A percentile compares a stretch with the other conserved stretches of the same genome.
Conservation (phyloP, 2,329 filamentous ascomycete genomes). For the Botrytis sinoallii region DNA sequence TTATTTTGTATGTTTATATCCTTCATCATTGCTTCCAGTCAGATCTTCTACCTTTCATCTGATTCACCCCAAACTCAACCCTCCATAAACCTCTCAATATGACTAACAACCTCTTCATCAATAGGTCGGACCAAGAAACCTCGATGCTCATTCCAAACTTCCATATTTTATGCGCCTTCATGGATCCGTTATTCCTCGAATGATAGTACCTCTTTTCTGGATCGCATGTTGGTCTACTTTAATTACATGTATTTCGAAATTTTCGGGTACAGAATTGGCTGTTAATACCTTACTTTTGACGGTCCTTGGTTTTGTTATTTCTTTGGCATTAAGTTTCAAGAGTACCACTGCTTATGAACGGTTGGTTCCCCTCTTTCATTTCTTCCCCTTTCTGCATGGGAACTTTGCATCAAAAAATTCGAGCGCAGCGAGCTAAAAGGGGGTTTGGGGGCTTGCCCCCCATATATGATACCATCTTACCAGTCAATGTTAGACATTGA, state of each 20-base stretch:
- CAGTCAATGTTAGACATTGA: background rate
- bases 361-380: constrained; percentile 14
- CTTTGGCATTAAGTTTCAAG: constrained; percentile 73
- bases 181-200: constrained; percentile 70
- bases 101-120: background rate
- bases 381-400: background rate
- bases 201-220: constrained; percentile 66
- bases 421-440: background rate
- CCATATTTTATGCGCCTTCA: constrained; percentile 73
- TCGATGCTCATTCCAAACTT: constrained; percentile 72
- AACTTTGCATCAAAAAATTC: background rate
- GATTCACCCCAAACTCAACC: background rate
- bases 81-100: background rate
- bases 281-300: constrained; percentile 70
- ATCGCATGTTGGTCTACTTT: constrained; percentile 63
- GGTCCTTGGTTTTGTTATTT: constrained; percentile 77
- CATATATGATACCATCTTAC: background rate
- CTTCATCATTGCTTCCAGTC: background rate
- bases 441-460: constrained; percentile 1
- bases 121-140: constrained; percentile 59
- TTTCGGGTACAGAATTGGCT: constrained; percentile 42
- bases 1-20: constrained; percentile 33
- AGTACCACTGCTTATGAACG: constrained; percentile 76
- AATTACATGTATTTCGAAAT: constrained; percentile 54
- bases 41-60: background rate